Conservation (phyloP, 169 alveolate species). For the Ichthyophthirius multifiliis region DNA sequence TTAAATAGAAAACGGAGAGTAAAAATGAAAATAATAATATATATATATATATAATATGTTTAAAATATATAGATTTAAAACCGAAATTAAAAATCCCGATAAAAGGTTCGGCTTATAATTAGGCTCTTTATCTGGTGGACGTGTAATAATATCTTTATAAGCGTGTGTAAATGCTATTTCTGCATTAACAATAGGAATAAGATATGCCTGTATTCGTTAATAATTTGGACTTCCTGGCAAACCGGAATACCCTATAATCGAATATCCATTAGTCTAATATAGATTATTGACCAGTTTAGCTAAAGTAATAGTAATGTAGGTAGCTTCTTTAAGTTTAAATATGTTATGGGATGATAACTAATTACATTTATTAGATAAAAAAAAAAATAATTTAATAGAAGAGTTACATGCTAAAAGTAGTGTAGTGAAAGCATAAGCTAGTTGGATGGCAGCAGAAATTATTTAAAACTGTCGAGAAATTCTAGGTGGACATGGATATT, state of each 20-base stretch:
- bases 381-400: constrained; percentile 24
- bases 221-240: constrained; percentile 61
- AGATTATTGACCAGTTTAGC: constrained; percentile 65
- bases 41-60: too few species aligned
- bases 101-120: constrained; percentile 59
- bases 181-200: constrained; percentile 60
- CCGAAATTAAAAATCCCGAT: constrained; percentile 49
- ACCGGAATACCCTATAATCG: constrained; percentile 53
- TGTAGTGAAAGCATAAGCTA: constrained; percentile 45
- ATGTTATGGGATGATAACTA: constrained; percentile 37
- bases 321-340: constrained; percentile 29
- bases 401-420: constrained; percentile 67
- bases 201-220: constrained; percentile 71
- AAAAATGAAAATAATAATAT: too few species aligned
- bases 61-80: constrained; percentile 28
- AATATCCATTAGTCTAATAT: constrained; percentile 60
- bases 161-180: constrained; percentile 30
- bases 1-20: constrained; percentile 43
- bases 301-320: constrained; percentile 8
- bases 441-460: constrained; percentile 47
- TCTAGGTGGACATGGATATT: constrained; percentile 72
- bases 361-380: constrained; percentile 37
- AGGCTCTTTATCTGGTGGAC: constrained; percentile 57
- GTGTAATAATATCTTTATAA: constrained; percentile 42
- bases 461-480: constrained; percentile 61